Evolutionary conservation across 2,329 filamentous ascomycete species (phyloP).

Genomic region (Aspergillus spinulosporus): DNA sequence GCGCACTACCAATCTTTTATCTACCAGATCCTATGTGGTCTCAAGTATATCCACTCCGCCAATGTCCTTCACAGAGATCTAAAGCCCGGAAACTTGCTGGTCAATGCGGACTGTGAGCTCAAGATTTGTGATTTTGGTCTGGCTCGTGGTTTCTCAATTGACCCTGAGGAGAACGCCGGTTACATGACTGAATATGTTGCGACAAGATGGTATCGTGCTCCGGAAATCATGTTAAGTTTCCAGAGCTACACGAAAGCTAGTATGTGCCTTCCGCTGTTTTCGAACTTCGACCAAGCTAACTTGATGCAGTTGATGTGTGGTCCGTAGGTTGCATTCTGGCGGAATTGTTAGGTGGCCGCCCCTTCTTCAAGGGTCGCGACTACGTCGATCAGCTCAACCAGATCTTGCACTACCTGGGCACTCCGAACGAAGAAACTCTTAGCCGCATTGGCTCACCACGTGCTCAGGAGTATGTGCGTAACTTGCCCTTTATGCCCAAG

Average conservation of each 20-base stretch:
- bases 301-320: slow-evolving; percentile 87
- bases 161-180: slow-evolving; percentile 95
- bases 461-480: slow-evolving; percentile 97
- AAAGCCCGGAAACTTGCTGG: slow-evolving; percentile 94
- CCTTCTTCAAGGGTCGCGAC: slow-evolving; percentile 98
- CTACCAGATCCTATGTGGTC: slow-evolving; percentile 97
- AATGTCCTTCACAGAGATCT: slow-evolving; percentile 96
- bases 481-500: slow-evolving; percentile 93
- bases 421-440: slow-evolving; percentile 91
- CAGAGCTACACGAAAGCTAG: slow-evolving; percentile 99
- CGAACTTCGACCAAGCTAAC: slow-evolving; percentile 5
- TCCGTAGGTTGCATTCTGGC: slow-evolving; percentile 97
- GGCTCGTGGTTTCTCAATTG: slow-evolving; percentile 92
- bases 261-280: slow-evolving; percentile 56
- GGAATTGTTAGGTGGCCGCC: slow-evolving; percentile 89
- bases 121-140: slow-evolving; percentile 99
- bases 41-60: slow-evolving; percentile 99
- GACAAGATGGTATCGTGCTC: slow-evolving; percentile 96
- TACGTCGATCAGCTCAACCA: slow-evolving; percentile 99
- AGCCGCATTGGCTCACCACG: slow-evolving; percentile 90
- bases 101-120: slow-evolving; percentile 98
- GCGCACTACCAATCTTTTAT: slow-evolving; percentile 99
- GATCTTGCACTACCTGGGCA: slow-evolving; percentile 96
- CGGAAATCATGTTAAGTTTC: slow-evolving; percentile 99
- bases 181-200: slow-evolving; percentile 99